Conservation (phyloP, 129 eudicot genomes). For the Pulicaria dysenterica region DNA sequence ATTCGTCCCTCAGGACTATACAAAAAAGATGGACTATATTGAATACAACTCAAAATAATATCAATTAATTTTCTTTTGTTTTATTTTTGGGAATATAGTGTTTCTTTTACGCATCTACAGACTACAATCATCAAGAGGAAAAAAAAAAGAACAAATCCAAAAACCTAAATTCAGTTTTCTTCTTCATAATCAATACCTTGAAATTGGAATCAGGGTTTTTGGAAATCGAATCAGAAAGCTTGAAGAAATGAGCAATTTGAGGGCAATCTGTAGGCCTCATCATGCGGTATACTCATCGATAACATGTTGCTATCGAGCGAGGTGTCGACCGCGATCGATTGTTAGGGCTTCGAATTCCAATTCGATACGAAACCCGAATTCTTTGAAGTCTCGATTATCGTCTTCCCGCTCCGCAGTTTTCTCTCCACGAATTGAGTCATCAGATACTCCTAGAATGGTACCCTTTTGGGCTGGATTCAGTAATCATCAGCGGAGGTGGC, state of each 20-base stretch:
- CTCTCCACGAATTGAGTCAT: constrained; percentile 40
- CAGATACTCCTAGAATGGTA: constrained; percentile 30
- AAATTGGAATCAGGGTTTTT: constrained; percentile 8
- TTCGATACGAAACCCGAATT: constrained; percentile 40
- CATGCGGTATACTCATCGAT: constrained; percentile 57
- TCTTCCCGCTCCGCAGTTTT: constrained; percentile 39
- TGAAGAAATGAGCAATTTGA: constrained; percentile 66
- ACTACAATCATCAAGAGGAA: not conserved
- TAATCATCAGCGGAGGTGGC: constrained; percentile 60
- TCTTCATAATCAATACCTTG: not conserved
- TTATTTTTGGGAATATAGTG: not conserved
- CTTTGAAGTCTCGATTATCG: constrained; percentile 26
- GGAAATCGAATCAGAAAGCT: constrained; percentile 2
- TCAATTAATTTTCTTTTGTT: too few species aligned
- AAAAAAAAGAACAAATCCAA: not conserved
- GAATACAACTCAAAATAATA: too few species aligned
- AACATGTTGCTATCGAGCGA: constrained; percentile 44
- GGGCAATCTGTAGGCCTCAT: constrained; percentile 65
- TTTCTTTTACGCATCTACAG: constrained; percentile 28
- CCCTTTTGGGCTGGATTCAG: constrained; percentile 37
- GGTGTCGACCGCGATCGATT: constrained; percentile 38
- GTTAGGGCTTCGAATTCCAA: constrained; percentile 42
- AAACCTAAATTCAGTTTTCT: constrained; percentile 4
- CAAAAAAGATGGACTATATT: too few species aligned
- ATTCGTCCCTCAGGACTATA: too few species aligned